phyloP scores from a whole-genome alignment of 192 early-diverging fungal species.

The Radiomyces spectabilis region DNA sequence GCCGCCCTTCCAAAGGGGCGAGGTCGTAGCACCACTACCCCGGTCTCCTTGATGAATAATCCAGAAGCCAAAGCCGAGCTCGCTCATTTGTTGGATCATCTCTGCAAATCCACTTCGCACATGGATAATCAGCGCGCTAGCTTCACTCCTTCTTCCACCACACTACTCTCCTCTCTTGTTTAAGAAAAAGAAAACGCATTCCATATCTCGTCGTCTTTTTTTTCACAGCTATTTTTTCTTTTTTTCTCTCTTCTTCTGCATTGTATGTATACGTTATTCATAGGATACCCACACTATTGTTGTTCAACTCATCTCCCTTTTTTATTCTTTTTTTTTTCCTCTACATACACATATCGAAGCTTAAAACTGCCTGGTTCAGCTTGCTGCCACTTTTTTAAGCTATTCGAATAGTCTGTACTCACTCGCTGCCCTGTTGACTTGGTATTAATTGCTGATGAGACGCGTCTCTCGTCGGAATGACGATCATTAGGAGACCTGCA shows the following conservation, averaged over 20 bases:
- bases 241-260: slow-evolving; percentile 1
- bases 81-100: slow-evolving; percentile 9
- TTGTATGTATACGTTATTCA: too few species aligned
- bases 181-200: not conserved
- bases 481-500: too few species aligned
- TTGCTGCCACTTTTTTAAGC: too few species aligned
- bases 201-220: not conserved
- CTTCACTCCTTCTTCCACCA: not conserved
- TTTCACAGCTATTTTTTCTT: not conserved
- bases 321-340: too few species aligned
- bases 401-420: too few species aligned
- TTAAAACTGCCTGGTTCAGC: too few species aligned
- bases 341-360: too few species aligned
- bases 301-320: too few species aligned
- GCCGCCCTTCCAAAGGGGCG: slow-evolving; percentile 13
- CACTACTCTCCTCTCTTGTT: not conserved
- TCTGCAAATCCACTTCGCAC: slow-evolving; percentile 7
- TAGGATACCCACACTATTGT: too few species aligned
- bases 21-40: not conserved
- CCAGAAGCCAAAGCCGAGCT: slow-evolving; percentile 4
- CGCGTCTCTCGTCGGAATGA: too few species aligned
- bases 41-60: not conserved
- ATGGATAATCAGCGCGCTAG: slow-evolving; percentile 24
- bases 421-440: too few species aligned
- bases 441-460: too few species aligned